Conservation (phyloP, 2,329 filamentous ascomycete genomes). For the Colletotrichum ledebouriae region DNA sequence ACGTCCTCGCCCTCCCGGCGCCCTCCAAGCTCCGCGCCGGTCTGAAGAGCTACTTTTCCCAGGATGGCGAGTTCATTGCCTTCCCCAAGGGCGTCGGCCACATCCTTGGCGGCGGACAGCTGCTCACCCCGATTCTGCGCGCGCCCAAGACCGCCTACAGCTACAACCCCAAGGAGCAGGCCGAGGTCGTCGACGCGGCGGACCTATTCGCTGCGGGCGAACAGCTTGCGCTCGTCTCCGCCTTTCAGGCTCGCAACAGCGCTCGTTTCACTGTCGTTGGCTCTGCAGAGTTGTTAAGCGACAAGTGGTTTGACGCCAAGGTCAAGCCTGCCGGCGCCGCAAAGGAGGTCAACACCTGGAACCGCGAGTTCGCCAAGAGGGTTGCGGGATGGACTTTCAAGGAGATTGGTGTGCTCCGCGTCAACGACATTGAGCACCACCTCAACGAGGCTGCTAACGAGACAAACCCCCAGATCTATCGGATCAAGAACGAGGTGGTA, state of each 20-base stretch:
- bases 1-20: slow-evolving; percentile 84
- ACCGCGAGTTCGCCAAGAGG: slow-evolving; percentile 87
- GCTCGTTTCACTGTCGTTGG: slow-evolving; percentile 90
- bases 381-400: slow-evolving; percentile 97
- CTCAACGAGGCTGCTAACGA: slow-evolving; percentile 69
- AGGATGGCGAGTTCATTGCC: slow-evolving; percentile 75
- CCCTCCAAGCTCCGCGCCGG: slow-evolving; percentile 75
- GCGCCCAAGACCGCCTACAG: slow-evolving; percentile 90
- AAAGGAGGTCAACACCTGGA: slow-evolving; percentile 74
- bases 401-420: slow-evolving; percentile 89
- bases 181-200: slow-evolving; percentile 72
- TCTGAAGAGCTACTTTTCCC: slow-evolving; percentile 82
- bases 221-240: slow-evolving; percentile 87
- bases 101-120: slow-evolving; percentile 80
- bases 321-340: slow-evolving; percentile 72
- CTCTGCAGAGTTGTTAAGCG: slow-evolving; percentile 86
- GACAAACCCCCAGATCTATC: slow-evolving; percentile 89
- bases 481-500: slow-evolving; percentile 97
- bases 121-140: slow-evolving; percentile 85
- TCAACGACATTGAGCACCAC: slow-evolving; percentile 86
- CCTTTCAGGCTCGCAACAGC: slow-evolving; percentile 92
- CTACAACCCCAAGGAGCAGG: slow-evolving; percentile 93
- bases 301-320: slow-evolving; percentile 88
- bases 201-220: slow-evolving; percentile 87
- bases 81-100: slow-evolving; percentile 87